Base-by-base conservation (phyloP, 805 yeast genomes). In the Kuraishia piskuri region DNA sequence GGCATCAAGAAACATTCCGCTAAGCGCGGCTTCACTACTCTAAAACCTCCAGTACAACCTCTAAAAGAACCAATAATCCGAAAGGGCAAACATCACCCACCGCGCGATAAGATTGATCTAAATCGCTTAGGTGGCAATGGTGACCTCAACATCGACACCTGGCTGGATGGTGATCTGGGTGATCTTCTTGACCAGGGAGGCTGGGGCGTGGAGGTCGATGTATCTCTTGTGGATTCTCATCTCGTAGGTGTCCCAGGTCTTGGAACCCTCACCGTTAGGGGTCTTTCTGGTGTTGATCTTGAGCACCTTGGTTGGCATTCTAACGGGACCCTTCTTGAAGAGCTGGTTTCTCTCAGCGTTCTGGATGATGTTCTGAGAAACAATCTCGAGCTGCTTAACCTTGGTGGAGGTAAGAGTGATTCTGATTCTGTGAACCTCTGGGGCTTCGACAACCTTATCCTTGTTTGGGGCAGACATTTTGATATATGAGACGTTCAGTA, bases 261-360 rank as follows among this genome's bases (percentile, higher is more conserved):
- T 94, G 69, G 99, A 94, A 94, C 99, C 99, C 84, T 94, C 97
- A 94, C 99, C 99, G 79, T 95, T 95, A 73, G 99, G 99, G 74
- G 99, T 88, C 91, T 94, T 94, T 89, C 99, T 90, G 88, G 99
- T 94, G 80, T 96, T 83, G 81, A 94, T 83, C 80, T 88, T 90
- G 73, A 94, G 88, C 68, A 88, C 94, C 88, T 91, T 94, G 79
- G 99, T 94, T 83, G 99, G 99, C 82, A 94, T 79, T 88, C 99
- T 91, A 73, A 94, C 96, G 68, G 99, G 99, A 74, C 99, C 99
- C 84, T 90, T 92, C 86, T 90, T 90, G 76, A 78, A 82, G 72
- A 91, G 82, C 69, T 86, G 77, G 79, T 83, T 77, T 75, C 80
- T 81, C 75, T 79, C 80, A 75, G 98, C 97, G 72, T 89, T 90